These are phyloP conservation scores for Lyophyllum atratum DNA, from an alignment of 768 basidiomycete species.

Conservation along the genomic window DNA sequence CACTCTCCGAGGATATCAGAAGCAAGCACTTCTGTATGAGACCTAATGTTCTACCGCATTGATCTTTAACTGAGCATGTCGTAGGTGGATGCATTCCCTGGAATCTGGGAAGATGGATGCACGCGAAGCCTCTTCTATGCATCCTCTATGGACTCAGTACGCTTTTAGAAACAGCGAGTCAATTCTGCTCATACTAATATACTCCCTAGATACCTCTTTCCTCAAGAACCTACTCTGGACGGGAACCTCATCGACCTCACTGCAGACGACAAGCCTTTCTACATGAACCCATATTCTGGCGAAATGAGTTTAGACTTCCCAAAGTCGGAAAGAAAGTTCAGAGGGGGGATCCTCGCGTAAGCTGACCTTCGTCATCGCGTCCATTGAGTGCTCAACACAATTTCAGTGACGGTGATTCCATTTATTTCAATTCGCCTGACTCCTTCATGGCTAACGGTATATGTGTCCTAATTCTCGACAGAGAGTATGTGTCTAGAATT, in stretches of 20 bases:
- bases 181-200: constrained; percentile 9
- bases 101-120: constrained; percentile 76
- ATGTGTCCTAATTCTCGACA: constrained; percentile 1
- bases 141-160: constrained; percentile 94
- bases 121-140: constrained; percentile 73
- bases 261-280: constrained; percentile 76
- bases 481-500: constrained; percentile 21
- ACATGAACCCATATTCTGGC: constrained; percentile 90
- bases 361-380: constrained; percentile 25
- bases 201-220: constrained; percentile 68
- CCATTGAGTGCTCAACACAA: constrained; percentile 17
- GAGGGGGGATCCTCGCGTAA: constrained; percentile 90
- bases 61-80: neutral
- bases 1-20: constrained; percentile 84
- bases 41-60: too few relatives aligned
- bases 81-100: constrained; percentile 89
- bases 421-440: neutral
- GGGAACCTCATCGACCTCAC: constrained; percentile 76
- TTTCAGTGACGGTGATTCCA: constrained; percentile 15
- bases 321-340: constrained; percentile 70
- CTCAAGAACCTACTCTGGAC: constrained; percentile 50
- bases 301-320: constrained; percentile 88
- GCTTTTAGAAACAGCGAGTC: neutral
- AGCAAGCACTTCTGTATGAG: constrained; percentile 80
- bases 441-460: neutral